Evolutionary conservation across 495 filamentous ascomycete species (phyloP), one percentile per base, ranked within the genome.

Genomic region (Penicillium desertorum): DNA sequence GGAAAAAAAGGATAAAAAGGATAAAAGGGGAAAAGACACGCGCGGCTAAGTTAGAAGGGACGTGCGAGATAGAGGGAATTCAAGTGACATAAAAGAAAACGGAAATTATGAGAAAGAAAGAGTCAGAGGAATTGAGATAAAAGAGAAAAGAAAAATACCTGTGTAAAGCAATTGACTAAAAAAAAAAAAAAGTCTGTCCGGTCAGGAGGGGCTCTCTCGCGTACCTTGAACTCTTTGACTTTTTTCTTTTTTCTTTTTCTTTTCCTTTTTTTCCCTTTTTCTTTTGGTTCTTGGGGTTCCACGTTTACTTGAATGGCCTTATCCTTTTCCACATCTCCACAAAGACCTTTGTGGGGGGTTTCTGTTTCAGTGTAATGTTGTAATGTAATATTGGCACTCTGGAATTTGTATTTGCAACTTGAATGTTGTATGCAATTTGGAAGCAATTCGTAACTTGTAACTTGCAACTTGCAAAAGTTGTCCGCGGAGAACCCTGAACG

Each of bases 21-120:
- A 54, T 45, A 51, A 59, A 50, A 32, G 9, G 36, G 42, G 41
- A 43, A 4, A 23, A 52, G 27, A 58, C 63, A 72, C 76, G 76
- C 76, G 76, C 75, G 75, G 75, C 73, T 77, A 66, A 71, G 70
- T 63, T 68, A 60, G 42, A 60, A 54, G 67, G 70, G 70, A 71
- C 67, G 71, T 72, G 73, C 68, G 65, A 71, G 62, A 42, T 45
- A 58, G 46, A 36, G 27, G 50, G 39, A 59, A 41, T 44, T 43
- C 45, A 61, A 48, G 58, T 77, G 75, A 77, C 76, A 79, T 79
- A 76, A 79, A 76, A 25, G 67, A 63, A 76, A 77, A 76, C 64
- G 64, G 65, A 59, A 69, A 25, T 69, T 69, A 66, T 58, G 62
- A 68, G 59, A 68, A 64, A 69, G 59, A 64, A 67, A 72, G 70